Evolutionary conservation across 257 asterid genomes (phyloP).

Genomic region (Salvia splendens): DNA sequence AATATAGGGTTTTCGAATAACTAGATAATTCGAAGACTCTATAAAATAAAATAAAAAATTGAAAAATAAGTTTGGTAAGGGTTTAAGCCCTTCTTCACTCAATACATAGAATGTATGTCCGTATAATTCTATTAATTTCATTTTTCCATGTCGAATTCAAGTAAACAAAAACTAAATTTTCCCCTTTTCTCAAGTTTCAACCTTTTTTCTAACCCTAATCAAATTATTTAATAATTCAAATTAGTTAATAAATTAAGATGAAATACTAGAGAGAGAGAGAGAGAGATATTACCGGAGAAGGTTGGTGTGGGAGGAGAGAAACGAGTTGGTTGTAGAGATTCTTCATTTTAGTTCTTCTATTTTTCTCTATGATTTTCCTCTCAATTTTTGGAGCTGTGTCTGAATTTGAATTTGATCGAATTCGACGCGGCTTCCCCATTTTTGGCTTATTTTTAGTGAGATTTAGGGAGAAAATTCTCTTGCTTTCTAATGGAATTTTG

Average conservation of each 20-base stretch:
- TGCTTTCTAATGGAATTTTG: not conserved
- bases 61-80: no score
- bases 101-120: no score
- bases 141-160: not conserved
- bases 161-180: not conserved
- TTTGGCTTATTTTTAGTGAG: not conserved
- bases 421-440: constrained; percentile 28
- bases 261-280: not conserved
- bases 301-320: constrained; percentile 42
- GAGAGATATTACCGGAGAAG: constrained; percentile 42
- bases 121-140: not conserved
- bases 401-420: not conserved
- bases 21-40: no score
- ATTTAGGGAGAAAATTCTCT: no score
- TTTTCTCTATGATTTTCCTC: constrained; percentile 55
- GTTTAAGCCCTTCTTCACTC: no score
- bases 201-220: no score
- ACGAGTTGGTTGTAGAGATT: constrained; percentile 43
- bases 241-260: no score
- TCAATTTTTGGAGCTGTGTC: constrained; percentile 44
- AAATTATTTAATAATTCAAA: no score
- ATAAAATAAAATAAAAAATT: no score
- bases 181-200: no score
- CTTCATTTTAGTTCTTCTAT: constrained; percentile 51
- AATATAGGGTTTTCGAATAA: no score